Percentiles rank a stretch among this genome's conserved stretches.
These are phyloP conservation scores for Sporothrix phasma DNA, from an alignment of 2,329 filamentous ascomycete species.

Conservation along the genomic window DNA sequence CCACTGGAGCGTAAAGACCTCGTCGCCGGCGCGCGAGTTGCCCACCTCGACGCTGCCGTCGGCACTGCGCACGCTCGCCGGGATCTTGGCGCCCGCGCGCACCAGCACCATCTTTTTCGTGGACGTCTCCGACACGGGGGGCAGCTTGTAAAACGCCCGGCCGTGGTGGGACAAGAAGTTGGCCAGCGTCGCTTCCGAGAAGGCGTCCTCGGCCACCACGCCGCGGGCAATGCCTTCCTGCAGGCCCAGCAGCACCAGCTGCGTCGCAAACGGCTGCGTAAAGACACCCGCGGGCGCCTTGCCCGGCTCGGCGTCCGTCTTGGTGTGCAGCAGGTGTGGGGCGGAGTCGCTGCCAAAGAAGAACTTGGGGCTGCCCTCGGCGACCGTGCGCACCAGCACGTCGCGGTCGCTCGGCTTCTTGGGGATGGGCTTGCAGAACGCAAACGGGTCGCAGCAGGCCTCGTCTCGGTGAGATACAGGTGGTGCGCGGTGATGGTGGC, in stretches of 20 bases:
- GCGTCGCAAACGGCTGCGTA: slow-evolving; percentile 60
- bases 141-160: slow-evolving; percentile 43
- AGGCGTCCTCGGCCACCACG: slow-evolving; percentile 39
- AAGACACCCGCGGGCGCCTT: slow-evolving; percentile 65
- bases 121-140: slow-evolving; percentile 19
- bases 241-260: slow-evolving; percentile 48
- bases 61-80: slow-evolving; percentile 29
- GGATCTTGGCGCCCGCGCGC: slow-evolving; percentile 33
- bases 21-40: slow-evolving; percentile 32
- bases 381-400: slow-evolving; percentile 57
- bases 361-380: slow-evolving; percentile 53
- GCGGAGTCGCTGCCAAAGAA: slow-evolving; percentile 63
- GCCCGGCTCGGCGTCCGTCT: slow-evolving; percentile 39
- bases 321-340: slow-evolving; percentile 51
- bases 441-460: slow-evolving; percentile 20
- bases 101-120: slow-evolving; percentile 29
- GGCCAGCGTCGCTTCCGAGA: slow-evolving; percentile 45
- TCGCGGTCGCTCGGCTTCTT: slow-evolving; percentile 63
- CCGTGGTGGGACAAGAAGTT: slow-evolving; percentile 45
- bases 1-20: slow-evolving; percentile 35
- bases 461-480: slow-evolving; percentile 47
- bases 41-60: slow-evolving; percentile 35
- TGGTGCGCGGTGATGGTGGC: slow-evolving; percentile 83
- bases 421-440: slow-evolving; percentile 59
- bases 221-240: slow-evolving; percentile 50